Percentiles rank a stretch among this genome's conserved stretches.
Conservation (phyloP, 1,284 basidiomycete species). For the Ustilago xerochloae region DNA sequence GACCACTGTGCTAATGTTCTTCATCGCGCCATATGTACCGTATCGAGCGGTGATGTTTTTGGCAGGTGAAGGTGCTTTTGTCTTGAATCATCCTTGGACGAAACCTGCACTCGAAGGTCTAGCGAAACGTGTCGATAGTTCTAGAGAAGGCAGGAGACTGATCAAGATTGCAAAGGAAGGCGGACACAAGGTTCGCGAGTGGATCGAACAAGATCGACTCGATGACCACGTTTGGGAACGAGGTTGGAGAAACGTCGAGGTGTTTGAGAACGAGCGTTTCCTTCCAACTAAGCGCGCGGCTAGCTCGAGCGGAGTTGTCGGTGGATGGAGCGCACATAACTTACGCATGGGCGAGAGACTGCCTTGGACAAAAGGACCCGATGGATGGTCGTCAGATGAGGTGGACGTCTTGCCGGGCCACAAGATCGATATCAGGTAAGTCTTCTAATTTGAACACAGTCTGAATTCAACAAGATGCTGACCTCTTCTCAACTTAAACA, state of each 20-base stretch:
- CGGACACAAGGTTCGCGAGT: constrained; percentile 49
- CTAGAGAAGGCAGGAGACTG: constrained; percentile 38
- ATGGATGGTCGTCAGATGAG: constrained; percentile 59
- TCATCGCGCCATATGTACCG: constrained; percentile 62
- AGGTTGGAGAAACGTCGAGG: constrained; percentile 64
- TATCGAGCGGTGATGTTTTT: constrained; percentile 59
- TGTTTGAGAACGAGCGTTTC: constrained; percentile 64
- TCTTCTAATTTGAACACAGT: neutral
- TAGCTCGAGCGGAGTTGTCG: constrained; percentile 33
- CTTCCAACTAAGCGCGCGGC: constrained; percentile 17
- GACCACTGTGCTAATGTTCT: constrained; percentile 57
- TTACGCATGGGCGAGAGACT: constrained; percentile 50
- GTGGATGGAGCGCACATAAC: constrained; percentile 52
- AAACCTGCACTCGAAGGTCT: constrained; percentile 59
- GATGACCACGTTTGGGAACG: constrained; percentile 62
- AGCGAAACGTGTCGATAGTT: constrained; percentile 35
- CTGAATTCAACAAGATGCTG: constrained; percentile 16
- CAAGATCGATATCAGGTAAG: constrained; percentile 55
- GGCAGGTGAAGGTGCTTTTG: constrained; percentile 63
- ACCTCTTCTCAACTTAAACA: constrained; percentile 12
- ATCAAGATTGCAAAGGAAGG: constrained; percentile 41
- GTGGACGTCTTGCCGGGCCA: constrained; percentile 48
- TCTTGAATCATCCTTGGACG: constrained; percentile 65
- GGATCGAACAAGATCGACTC: constrained; percentile 62
- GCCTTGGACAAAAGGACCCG: constrained; percentile 62